Conservation (phyloP, 345 rosid genomes). For the Geranium brycei region DNA sequence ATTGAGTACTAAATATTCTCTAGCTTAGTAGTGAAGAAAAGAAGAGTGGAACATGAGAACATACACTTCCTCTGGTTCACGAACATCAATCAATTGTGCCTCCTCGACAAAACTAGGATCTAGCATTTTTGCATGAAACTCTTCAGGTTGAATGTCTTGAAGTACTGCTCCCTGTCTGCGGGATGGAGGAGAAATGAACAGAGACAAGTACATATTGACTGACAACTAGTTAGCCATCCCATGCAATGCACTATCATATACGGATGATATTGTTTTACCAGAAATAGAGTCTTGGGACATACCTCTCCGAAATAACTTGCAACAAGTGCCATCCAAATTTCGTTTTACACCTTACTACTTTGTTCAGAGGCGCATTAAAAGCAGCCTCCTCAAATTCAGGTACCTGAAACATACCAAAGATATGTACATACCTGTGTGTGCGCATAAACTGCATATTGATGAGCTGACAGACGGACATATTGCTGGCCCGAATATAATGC, state of each 20-base stretch:
- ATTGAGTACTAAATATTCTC: background rate
- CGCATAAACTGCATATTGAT: too few relatives aligned
- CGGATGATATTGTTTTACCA: slow-evolving; percentile 3
- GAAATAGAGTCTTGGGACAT: slow-evolving; percentile 7
- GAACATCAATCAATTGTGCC: slow-evolving; percentile 79
- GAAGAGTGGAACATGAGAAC: slow-evolving; percentile 14
- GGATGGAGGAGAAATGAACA: slow-evolving; percentile 2
- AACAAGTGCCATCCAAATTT: slow-evolving; percentile 84
- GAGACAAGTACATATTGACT: too few relatives aligned
- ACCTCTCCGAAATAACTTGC: slow-evolving; percentile 94
- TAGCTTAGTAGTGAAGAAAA: background rate
- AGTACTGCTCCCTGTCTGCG: slow-evolving; percentile 40
- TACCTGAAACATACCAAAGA: slow-evolving; percentile 29
- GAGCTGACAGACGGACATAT: too few relatives aligned
- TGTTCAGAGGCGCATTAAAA: slow-evolving; percentile 50
- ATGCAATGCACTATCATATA: too few relatives aligned
- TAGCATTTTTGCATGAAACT: slow-evolving; percentile 59
- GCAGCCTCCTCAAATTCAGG: slow-evolving; percentile 95
- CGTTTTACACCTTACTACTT: slow-evolving; percentile 71
- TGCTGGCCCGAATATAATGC: too few relatives aligned
- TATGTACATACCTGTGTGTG: too few relatives aligned
- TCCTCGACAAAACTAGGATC: slow-evolving; percentile 65
- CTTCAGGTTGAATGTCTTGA: slow-evolving; percentile 51
- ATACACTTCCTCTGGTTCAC: slow-evolving; percentile 91
- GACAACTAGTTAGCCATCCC: too few relatives aligned